Base-by-base conservation (phyloP, 768 basidiomycete genomes). In the Leccinum subgranulosum region DNA sequence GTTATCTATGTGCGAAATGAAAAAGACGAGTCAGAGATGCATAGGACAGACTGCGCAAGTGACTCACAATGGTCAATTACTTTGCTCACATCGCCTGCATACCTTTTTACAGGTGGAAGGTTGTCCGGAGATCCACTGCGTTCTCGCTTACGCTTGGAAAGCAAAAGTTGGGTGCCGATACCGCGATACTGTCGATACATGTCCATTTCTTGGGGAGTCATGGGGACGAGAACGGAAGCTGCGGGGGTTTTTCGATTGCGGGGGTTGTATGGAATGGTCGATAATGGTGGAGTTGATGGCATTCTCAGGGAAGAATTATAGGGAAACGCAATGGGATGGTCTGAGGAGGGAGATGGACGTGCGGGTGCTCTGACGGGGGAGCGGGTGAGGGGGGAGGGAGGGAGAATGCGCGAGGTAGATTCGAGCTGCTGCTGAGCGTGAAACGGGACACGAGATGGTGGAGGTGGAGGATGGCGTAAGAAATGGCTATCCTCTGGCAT, bases 41-140 rank as follows among this genome's bases (percentile, higher is more conserved):
- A 55, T 41, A 45, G 5, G 55, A 25, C 10, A 7, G 55, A 41
- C 21, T 51, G 36, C 14, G 49, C 15, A 66, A 36, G 49, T 53
- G n/a, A 81, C 87, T 66, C 65, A 87, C 92, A 94, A 69, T 94
- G 92, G 39, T 87, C 74, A 17, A 88, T 82, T 36, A 94, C 88
- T 49, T 86, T 81, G 1, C 80, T 84, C 2, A 86, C 84, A 67
- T 92, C 89, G n/a, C 86, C 83, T 4, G 79, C 79, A 47, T 81
- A 76, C 62, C 82, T 84, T 63, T 85, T 82, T 19, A 65, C 60
- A 4, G 80, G 76, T 0, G 75, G 78, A 15, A 65, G 60, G n/a
- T 75, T 75, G 31, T 81, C 74, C 63, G 69, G 62, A 55, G 74
- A 73, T 49, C 66, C 65, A 43, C 73, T 74, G 60, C 71, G 64